These are phyloP conservation scores for Penicillium brevicompactum DNA, from an alignment of 2,329 filamentous ascomycete genomes.

Conservation along the genomic window DNA sequence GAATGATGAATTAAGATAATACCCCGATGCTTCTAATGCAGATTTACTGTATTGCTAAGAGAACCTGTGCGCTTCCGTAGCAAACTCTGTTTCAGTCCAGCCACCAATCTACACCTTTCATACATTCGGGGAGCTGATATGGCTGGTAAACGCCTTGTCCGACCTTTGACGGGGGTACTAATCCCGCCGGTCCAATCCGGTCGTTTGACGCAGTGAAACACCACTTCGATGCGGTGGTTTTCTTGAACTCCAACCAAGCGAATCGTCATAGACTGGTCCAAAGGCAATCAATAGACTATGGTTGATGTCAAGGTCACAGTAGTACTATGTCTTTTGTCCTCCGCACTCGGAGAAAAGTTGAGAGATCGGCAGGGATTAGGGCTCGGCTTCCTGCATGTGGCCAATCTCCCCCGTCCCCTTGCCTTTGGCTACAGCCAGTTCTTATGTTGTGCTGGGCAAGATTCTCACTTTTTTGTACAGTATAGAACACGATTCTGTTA, in stretches of 20 bases:
- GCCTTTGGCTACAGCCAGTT: not conserved
- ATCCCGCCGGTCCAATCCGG: constrained; percentile 6
- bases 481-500: not conserved
- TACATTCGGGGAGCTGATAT: not conserved
- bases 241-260: not conserved
- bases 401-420: not conserved
- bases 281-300: not conserved
- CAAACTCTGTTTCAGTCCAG: not conserved
- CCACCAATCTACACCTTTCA: not conserved
- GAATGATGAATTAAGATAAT: constrained; percentile 27
- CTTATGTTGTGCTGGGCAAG: not conserved
- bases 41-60: constrained; percentile 1
- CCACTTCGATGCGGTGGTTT: not conserved
- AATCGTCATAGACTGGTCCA: not conserved
- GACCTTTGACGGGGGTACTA: constrained; percentile 4
- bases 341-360: not conserved
- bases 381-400: not conserved
- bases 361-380: not conserved
- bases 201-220: constrained; percentile 1
- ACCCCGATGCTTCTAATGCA: constrained; percentile 16
- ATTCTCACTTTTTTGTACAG: not conserved
- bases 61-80: not conserved
- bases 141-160: constrained; percentile 4
- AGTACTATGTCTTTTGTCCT: not conserved
- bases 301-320: not conserved